Base-by-base conservation (phyloP, 192 early-diverging fungal species). In the Lobosporangium transversale region DNA sequence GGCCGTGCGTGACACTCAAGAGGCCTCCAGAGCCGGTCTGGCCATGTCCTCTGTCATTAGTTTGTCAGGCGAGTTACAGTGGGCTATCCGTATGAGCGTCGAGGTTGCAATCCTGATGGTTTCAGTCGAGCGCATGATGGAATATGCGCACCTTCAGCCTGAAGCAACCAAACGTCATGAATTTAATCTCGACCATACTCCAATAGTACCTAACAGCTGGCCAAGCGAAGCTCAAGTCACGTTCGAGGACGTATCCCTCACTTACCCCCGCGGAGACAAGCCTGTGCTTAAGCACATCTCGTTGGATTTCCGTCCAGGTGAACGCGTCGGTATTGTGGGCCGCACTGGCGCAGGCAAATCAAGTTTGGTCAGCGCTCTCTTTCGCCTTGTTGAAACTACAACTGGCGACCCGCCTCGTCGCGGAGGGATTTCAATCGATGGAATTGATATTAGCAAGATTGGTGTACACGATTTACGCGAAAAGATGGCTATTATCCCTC, bases 71-170 rank as follows among this genome's bases (percentile, higher is more conserved):
- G 53, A 81, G 31, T 9, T 79, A 0, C 78, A 86, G 58, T 70
- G 81, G 82, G 63, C 80, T 32, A 79, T 91, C 11, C 78, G 90
- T 1, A 80, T 82, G 53, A 85, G 81, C 36, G 83, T 87, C 12
- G 67, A 74, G 42, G 66, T 58, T 26, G 71, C 71, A 10, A 76
- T 76, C 15, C 18, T 67, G 43, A 76, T 76, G 71, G 63, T 89
- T 17, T 85, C 85, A 0, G 89, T 89, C 37, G 90, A 92, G 70
- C 80, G 92, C 23, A 83, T 91, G 54, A 66, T 89, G 23, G 89
- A 88, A 58, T 76, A 76, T 30, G 57, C 71, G 0, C 32, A 58
- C 1, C 63, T 76, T 23, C 89, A 91, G 73, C 81, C 81, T 0
- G 65, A 62, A 20, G 59, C 86, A 11, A 75, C 71, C 60, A 17